Percentiles rank a stretch among this genome's conserved stretches.
These are phyloP conservation scores for Anastatica hierochuntica DNA, from an alignment of 345 rosid species.

Conservation along the genomic window DNA sequence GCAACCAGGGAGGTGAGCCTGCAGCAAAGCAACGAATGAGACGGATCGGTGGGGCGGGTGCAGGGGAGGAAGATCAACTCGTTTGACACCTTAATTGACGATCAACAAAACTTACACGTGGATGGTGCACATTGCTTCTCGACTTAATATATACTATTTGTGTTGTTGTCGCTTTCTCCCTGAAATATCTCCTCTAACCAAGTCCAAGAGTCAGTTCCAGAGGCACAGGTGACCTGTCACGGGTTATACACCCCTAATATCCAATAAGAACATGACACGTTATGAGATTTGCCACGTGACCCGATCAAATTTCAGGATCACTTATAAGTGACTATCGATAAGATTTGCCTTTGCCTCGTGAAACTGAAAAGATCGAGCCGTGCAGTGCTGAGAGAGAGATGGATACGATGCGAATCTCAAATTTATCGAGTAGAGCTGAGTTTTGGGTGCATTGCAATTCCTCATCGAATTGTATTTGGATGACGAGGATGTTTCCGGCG, in stretches of 20 bases:
- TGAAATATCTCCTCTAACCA: too few relatives aligned
- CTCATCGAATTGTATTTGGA: constrained; percentile 16
- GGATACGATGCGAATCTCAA: constrained; percentile 28
- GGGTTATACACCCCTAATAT: background rate
- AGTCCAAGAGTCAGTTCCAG: too few relatives aligned
- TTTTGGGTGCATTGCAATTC: constrained; percentile 11
- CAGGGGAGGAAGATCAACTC: too few relatives aligned
- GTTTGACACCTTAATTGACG: too few relatives aligned
- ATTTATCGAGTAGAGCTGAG: constrained; percentile 17
- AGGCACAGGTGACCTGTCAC: constrained; percentile 1
- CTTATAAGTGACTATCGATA: constrained; percentile 16
- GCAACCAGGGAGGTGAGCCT: too few relatives aligned
- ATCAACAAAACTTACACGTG: too few relatives aligned
- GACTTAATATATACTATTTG: too few relatives aligned
- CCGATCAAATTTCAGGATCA: constrained; percentile 1
- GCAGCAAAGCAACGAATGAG: too few relatives aligned
- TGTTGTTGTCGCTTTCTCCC: too few relatives aligned
- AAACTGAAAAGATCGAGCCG: constrained; percentile 2
- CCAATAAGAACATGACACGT: background rate
- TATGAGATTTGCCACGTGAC: constrained; percentile 4
- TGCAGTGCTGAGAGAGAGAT: constrained; percentile 11
- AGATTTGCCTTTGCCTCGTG: constrained; percentile 9
- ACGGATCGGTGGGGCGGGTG: too few relatives aligned
- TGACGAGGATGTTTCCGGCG: constrained; percentile 24
- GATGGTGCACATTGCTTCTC: too few relatives aligned